phyloP scores from a whole-genome alignment of 1,139 yeast genomes.

The Magnusiomyces ingens region DNA sequence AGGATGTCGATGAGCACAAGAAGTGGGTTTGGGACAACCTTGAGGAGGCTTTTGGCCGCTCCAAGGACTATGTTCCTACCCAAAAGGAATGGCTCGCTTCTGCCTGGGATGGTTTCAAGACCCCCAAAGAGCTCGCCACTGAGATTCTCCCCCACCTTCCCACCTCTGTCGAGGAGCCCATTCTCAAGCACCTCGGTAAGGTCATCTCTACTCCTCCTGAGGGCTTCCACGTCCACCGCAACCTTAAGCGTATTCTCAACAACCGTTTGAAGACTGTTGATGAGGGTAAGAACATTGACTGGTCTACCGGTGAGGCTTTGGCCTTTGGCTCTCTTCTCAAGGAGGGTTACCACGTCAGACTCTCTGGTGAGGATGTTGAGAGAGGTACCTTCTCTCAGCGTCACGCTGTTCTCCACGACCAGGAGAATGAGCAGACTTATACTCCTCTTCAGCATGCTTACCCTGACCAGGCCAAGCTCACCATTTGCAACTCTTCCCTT shows the following conservation, averaged over 20 bases:
- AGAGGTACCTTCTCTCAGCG: constrained; percentile 99
- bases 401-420: constrained; percentile 97
- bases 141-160: constrained; percentile 95
- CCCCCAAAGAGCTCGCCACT: constrained; percentile 94
- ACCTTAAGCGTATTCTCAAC: constrained; percentile 88
- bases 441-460: constrained; percentile 73
- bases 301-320: constrained; percentile 99
- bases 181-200: constrained; percentile 70
- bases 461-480: constrained; percentile 80
- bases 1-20: constrained; percentile 92
- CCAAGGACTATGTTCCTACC: constrained; percentile 86
- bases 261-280: constrained; percentile 83
- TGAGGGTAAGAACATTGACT: constrained; percentile 90
- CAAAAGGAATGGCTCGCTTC: constrained; percentile 97
- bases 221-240: constrained; percentile 86
- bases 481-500: constrained; percentile 89
- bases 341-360: constrained; percentile 96
- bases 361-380: constrained; percentile 99
- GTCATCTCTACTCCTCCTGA: constrained; percentile 77
- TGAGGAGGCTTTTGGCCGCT: constrained; percentile 81
- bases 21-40: constrained; percentile 95
- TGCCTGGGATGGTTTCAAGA: constrained; percentile 98
- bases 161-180: constrained; percentile 74
- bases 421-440: constrained; percentile 71
- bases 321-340: constrained; percentile 88